Evolutionary conservation across 139 green algal species (phyloP), one percentile per base, ranked within the genome.

Genomic region (Picochlorum sp.): DNA sequence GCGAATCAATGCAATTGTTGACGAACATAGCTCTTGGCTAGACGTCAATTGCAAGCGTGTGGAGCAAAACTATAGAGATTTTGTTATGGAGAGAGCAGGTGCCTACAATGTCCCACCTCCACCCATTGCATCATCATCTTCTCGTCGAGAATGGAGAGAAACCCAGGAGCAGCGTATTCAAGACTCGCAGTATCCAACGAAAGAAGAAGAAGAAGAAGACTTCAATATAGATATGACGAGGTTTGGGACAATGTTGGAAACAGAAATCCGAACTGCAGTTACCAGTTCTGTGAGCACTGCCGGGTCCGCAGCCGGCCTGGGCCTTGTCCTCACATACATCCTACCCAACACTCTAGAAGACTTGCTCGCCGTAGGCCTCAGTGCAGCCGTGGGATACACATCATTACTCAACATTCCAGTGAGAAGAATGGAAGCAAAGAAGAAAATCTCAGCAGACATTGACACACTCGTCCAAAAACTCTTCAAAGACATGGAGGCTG

Each of bases 331-430:
- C 4, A 87, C 85, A 9, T 64, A 60, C 24, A 50, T 87, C 13
- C 72, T 96, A 6, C 72, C 62, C 21, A 88, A 65, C 66, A 84
- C 78, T 0, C 62, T 90, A 26, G 89, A 96, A 70, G 89, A 96
- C 70, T 28, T 95, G 26, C 73, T 95, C 38, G 81, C 85, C 16
- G 57, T 92, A 11, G 71, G 20, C 0, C 49, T 90, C 31, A 75
- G 67, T 0, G 75, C 71, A 10, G 61, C 76, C 4, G 79, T 79
- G 20, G 82, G 75, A 10, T 97, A 95, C 69, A 69, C 90, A 4
- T 72, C 76, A 0, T 69, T 95, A 30, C 67, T 97, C 13, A 92
- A 88, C 70, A 74, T 97, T 66, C 91, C 91, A 16, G 73, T 92
- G 61, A 78, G 81, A 58, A 76, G 90, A 0, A 67, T 76, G 4